A percentile compares a stretch with the other conserved stretches of the same genome.
phyloP scores from a whole-genome alignment of 2,329 filamentous ascomycete species.

The Aspergillus fijiensis region DNA sequence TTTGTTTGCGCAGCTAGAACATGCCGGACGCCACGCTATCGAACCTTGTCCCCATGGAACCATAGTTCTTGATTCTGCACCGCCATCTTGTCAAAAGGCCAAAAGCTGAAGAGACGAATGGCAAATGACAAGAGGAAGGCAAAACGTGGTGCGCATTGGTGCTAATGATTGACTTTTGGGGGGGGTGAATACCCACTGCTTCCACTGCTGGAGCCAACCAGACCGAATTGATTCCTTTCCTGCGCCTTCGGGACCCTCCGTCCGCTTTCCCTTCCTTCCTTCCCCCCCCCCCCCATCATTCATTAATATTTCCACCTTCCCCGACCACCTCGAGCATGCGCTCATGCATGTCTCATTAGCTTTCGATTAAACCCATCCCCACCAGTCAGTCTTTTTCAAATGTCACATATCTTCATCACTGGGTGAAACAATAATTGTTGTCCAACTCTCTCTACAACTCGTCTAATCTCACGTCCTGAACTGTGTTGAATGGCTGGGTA shows the following conservation, averaged over 20 bases:
- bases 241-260: too few species aligned
- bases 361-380: neutral
- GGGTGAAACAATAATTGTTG: constrained; percentile 7
- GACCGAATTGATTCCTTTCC: neutral
- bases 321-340: neutral
- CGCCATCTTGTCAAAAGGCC: neutral
- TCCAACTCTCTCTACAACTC: constrained; percentile 3
- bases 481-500: constrained; percentile 30
- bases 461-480: neutral
- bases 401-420: constrained; percentile 1
- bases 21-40: neutral
- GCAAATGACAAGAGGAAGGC: neutral
- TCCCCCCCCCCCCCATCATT: neutral
- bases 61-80: neutral
- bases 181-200: neutral
- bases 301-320: neutral
- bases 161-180: constrained; percentile 7
- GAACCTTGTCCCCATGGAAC: neutral
- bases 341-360: neutral
- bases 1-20: neutral
- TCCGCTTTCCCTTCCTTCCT: neutral
- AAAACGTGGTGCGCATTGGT: constrained; percentile 3
- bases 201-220: constrained; percentile 6
- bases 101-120: neutral
- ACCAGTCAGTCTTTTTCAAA: constrained; percentile 1